Base-by-base conservation (phyloP, 208 protist genomes). In the Leishmania martiniquensis region DNA sequence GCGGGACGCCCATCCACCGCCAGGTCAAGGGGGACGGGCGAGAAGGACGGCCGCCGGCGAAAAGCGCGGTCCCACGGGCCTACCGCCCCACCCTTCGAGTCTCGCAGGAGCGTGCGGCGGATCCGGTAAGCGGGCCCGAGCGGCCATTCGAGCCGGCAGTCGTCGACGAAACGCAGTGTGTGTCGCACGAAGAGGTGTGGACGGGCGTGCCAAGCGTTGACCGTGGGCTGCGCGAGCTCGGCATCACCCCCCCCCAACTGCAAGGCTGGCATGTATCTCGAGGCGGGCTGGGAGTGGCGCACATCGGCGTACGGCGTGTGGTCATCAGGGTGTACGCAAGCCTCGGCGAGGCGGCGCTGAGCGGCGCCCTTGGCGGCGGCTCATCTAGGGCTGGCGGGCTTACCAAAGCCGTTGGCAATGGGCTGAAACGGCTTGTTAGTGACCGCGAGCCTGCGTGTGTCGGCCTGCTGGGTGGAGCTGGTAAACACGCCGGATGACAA, bases 271-370 rank as follows among this genome's bases (percentile, higher is more conserved):
- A 75, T 97, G 9, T 96, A 90, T 75, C 90, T 95, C 51, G 92
- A 97, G 13, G 96, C 93, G n/a, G 90, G 91, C 79, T 97, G 91
- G 90, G 90, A 97, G 84, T 97, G 91, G 92, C 80, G 94, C 39
- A 85, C 81, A 39, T 87, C 83, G 15, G 77, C 92, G 57, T 78
- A 92, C 34, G 89, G 89, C 49, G 74, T 91, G 51, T 96, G 91
- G 91, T 85, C 91, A 84, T 84, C 15, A 97, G 92, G 22, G 91
- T 95, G 29, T 97, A 98, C 83, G 89, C 95, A 10, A 98, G 94
- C 68, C 84, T 98, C 9, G 93, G 93, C 62, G 79, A 93, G 32
- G 88, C 91, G 39, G 91, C 91, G n/a, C 84, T 98, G 47, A 57
- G 89, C 67, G 92, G 96, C 51, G 84, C 93, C 12, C 82, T 98